These are phyloP conservation scores for Durotheca rogersii DNA, from an alignment of 495 filamentous ascomycete genomes.

Conservation along the genomic window DNA sequence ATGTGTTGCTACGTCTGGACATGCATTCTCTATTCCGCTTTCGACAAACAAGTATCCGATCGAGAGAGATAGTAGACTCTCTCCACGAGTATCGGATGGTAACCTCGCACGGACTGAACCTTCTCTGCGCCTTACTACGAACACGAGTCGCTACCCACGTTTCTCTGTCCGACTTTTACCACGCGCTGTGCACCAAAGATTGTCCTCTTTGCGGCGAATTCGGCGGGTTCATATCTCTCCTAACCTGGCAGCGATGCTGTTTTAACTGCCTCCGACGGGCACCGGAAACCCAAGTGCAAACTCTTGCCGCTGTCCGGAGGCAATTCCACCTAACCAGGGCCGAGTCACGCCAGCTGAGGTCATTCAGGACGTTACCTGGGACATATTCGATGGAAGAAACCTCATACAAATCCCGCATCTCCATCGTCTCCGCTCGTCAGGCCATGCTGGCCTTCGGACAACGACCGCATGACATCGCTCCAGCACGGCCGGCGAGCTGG, in stretches of 20 bases:
- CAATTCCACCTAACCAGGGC: conserved; percentile 38
- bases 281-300: conserved; percentile 35
- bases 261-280: conserved; percentile 35
- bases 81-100: conserved; percentile 39
- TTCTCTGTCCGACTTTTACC: conserved; percentile 39
- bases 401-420: conserved; percentile 31
- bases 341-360: conserved; percentile 27
- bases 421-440: conserved; percentile 38
- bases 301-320: conserved; percentile 36
- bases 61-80: conserved; percentile 40
- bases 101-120: conserved; percentile 40
- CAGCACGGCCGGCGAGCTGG: conserved; percentile 18
- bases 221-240: conserved; percentile 39
- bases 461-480: conserved; percentile 23
- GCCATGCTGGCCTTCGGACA: conserved; percentile 30
- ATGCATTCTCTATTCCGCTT: conserved; percentile 43
- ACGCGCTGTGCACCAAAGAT: conserved; percentile 39
- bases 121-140: conserved; percentile 44
- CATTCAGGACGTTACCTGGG: conserved; percentile 41
- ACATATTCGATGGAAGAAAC: conserved; percentile 38
- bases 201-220: conserved; percentile 40
- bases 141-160: conserved; percentile 36
- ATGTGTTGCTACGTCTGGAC: conserved; percentile 39
- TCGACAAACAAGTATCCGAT: conserved; percentile 41
- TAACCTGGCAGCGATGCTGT: conserved; percentile 42